These are phyloP conservation scores for Aspergillus sp. DNA, from an alignment of 2,329 filamentous ascomycete species.

Conservation along the genomic window DNA sequence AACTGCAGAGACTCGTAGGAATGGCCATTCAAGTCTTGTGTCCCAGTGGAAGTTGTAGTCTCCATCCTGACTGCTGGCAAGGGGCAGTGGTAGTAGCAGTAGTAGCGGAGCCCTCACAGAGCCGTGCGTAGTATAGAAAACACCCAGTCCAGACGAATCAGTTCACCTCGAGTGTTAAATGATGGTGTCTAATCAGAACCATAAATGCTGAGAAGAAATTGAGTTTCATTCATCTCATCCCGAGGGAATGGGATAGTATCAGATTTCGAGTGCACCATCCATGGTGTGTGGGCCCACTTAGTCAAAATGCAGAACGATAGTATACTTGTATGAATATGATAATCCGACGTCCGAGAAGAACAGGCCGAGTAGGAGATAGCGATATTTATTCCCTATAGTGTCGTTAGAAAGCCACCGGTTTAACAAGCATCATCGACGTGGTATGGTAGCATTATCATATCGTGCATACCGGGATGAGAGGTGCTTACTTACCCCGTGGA, in stretches of 20 bases:
- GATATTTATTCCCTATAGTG: not conserved
- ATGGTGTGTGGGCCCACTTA: conserved; percentile 15
- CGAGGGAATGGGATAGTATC: conserved; percentile 11
- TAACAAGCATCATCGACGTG: not conserved
- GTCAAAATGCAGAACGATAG: not conserved
- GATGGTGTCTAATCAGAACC: not conserved
- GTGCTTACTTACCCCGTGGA: not conserved
- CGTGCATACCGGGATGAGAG: not conserved
- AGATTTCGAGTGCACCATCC: conserved; percentile 14
- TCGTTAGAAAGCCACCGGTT: not conserved
- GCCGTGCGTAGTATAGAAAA: not conserved
- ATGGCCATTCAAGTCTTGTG: conserved; percentile 7
- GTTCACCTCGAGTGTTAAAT: not conserved
- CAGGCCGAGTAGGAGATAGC: not conserved
- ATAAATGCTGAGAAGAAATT: not conserved
- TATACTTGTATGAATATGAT: not conserved
- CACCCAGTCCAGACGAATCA: not conserved
- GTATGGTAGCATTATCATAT: not conserved
- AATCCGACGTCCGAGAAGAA: not conserved
- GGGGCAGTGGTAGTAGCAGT: not conserved
- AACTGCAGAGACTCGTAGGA: not conserved
- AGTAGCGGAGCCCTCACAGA: not conserved
- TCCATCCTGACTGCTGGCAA: conserved; percentile 16
- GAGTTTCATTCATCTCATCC: conserved; percentile 5
- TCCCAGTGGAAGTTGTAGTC: conserved; percentile 12